Evolutionary conservation across 495 filamentous ascomycete species (phyloP), one percentile per base, ranked within the genome.

Genomic region (Corynascus novoguineensis): DNA sequence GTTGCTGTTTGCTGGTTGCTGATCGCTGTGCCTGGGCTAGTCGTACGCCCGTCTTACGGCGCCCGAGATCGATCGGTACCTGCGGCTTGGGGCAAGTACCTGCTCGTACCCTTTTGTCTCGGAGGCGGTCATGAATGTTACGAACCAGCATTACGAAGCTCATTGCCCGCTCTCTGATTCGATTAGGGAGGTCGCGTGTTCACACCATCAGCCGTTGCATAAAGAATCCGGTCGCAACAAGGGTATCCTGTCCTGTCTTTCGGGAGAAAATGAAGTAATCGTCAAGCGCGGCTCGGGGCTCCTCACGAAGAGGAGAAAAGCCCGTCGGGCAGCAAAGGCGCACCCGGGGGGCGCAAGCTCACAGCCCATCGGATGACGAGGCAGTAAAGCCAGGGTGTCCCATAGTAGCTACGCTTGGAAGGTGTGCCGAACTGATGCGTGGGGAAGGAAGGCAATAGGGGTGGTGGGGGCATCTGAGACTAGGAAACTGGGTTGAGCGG

Each of bases 301-400:
- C 11, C 41, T 28, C 21, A 58, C 15, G 28, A 35, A 11, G 12
- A 40, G 34, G 25, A 27, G 34, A 29, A 17, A 17, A 42, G 25
- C 22, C 55, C 34, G 58, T 65, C 58, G 57, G 63, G 63, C 63
- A 65, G 50, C 63, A 59, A 65, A 50, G 27, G 44, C 34, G 31
- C 49, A 56, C 37, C 51, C 57, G 46, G 60, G n/a, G 34, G 47
- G 46, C 27, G 27, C 42, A 50, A 34, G 35, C 19, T 40, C 21
- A 21, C 38, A 41, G n/a, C 53, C 53, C 42, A 45, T 64, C 58
- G 52, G 54, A 58, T 52, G 50, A 22, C 47, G 37, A 38, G 48
- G 6, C 8, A 28, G 21, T 19, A 47, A 58, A 52, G 38, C 48
- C 55, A 46, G 38, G 37, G 31, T 37, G 47, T n/a, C 35, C 41